A percentile compares a stretch with the other conserved stretches of the same genome.
Evolutionary conservation across 2,329 filamentous ascomycete species (phyloP).

Genomic region (Escovopsis sp.): DNA sequence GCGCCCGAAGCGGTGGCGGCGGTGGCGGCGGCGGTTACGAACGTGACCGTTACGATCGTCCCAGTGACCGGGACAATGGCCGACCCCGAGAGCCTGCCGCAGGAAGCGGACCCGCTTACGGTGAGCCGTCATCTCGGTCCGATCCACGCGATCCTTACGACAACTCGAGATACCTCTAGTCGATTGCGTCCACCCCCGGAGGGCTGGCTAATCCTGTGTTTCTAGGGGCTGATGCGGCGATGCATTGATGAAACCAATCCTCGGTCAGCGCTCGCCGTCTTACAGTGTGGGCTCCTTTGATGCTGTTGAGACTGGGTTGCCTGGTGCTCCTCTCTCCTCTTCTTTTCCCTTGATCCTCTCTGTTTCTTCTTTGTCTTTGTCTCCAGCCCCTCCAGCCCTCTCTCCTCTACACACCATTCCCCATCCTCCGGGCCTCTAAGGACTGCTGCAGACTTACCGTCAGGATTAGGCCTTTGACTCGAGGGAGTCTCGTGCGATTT

Average conservation of each 20-base stretch:
- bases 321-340: slow-evolving; percentile 12
- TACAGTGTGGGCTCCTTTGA: slow-evolving; percentile 4
- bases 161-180: slow-evolving; percentile 18
- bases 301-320: slow-evolving; percentile 13
- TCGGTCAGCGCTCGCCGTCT: slow-evolving; percentile 1
- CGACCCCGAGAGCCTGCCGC: slow-evolving; percentile 24
- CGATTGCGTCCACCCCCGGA: too few relatives aligned
- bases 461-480: slow-evolving; percentile 17
- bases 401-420: slow-evolving; percentile 13
- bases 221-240: slow-evolving; percentile 17
- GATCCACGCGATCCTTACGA: slow-evolving; percentile 29
- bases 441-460: slow-evolving; percentile 14
- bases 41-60: slow-evolving; percentile 33
- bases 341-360: slow-evolving; percentile 10
- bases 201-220: slow-evolving; percentile 12
- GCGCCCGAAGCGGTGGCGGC: slow-evolving; percentile 18
- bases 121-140: slow-evolving; percentile 26
- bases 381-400: slow-evolving; percentile 8
- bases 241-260: slow-evolving; percentile 10
- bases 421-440: slow-evolving; percentile 15
- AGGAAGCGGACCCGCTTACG: slow-evolving; percentile 20
- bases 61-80: slow-evolving; percentile 23
- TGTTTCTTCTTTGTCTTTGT: slow-evolving; percentile 10
- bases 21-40: slow-evolving; percentile 32
- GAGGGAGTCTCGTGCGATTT: slow-evolving; percentile 21